These are phyloP conservation scores for Potentilla sterilis DNA, from an alignment of 306 rosid species.

Conservation along the genomic window DNA sequence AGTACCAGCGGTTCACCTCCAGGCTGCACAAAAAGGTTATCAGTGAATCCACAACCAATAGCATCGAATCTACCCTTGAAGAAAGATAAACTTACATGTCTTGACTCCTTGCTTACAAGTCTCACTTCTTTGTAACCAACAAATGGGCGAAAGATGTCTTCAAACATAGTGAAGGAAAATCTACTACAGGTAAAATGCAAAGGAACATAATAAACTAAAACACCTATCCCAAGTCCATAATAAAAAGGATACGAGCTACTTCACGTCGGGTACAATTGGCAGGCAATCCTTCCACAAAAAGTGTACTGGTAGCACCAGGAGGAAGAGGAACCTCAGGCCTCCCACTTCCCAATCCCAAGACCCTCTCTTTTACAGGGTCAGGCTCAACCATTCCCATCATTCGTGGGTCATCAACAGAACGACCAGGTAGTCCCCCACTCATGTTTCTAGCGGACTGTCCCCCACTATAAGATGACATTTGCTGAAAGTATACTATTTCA, in stretches of 20 bases:
- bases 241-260: conserved; percentile 94
- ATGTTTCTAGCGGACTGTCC: conserved; percentile 73
- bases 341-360: conserved; percentile 59
- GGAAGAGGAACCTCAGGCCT: conserved; percentile 82
- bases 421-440: conserved; percentile 54
- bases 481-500: conserved; percentile 46
- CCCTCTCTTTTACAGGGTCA: conserved; percentile 56
- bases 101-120: conserved; percentile 94
- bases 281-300: conserved; percentile 96
- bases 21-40: conserved; percentile 62
- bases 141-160: conserved; percentile 96
- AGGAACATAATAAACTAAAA: conserved; percentile 1
- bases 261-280: conserved; percentile 84
- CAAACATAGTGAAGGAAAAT: conserved; percentile 44
- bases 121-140: conserved; percentile 99
- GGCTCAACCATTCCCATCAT: conserved; percentile 53
- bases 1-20: conserved; percentile 94
- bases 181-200: conserved; percentile 21
- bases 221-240: background rate
- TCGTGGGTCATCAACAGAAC: conserved; percentile 63
- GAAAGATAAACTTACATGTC: conserved; percentile 67
- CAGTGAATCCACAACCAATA: conserved; percentile 30
- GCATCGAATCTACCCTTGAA: conserved; percentile 6
- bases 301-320: conserved; percentile 86
- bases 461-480: conserved; percentile 67